Percentiles rank a stretch among this genome's conserved stretches.
Evolutionary conservation across 768 basidiomycete species (phyloP).

Genomic region (Lactifluus subvellereus): DNA sequence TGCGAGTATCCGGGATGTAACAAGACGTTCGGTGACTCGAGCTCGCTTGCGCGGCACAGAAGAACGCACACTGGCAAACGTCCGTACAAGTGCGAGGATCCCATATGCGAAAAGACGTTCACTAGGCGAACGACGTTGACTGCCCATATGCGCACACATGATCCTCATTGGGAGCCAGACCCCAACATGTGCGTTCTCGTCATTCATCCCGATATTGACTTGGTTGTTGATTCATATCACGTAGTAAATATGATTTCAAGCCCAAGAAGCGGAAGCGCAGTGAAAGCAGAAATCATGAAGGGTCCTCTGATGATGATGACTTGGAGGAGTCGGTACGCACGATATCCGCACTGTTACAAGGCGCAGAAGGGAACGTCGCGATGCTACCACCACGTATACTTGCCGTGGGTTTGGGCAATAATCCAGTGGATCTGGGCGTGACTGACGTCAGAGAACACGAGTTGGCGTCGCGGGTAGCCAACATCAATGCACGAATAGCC

Average conservation of each 20-base stretch:
- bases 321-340: conserved; percentile 70
- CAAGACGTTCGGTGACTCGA: conserved; percentile 88
- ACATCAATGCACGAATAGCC: conserved; percentile 68
- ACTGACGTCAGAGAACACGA: conserved; percentile 3
- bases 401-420: conserved; percentile 15
- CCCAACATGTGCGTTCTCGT: conserved; percentile 60
- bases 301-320: conserved; percentile 44
- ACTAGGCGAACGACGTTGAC: conserved; percentile 81
- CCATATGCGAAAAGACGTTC: conserved; percentile 81
- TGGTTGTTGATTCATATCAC: conserved; percentile 5
- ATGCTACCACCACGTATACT: conserved; percentile 13
- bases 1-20: conserved; percentile 87
- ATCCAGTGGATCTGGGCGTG: conserved; percentile 8
- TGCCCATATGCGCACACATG: conserved; percentile 83
- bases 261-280: conserved; percentile 51
- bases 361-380: conserved; percentile 33
- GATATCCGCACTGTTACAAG: conserved; percentile 60
- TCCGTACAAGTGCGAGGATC: conserved; percentile 81
- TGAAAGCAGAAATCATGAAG: conserved; percentile 36
- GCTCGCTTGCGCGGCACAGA: conserved; percentile 85
- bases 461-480: conserved; percentile 63
- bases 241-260: conserved; percentile 77
- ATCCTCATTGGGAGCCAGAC: conserved; percentile 80
- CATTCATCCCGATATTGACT: conserved; percentile 1
- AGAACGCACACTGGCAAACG: conserved; percentile 85